These are phyloP conservation scores for Fusarium haematococcum DNA, from an alignment of 2,329 filamentous ascomycete species.

Conservation along the genomic window DNA sequence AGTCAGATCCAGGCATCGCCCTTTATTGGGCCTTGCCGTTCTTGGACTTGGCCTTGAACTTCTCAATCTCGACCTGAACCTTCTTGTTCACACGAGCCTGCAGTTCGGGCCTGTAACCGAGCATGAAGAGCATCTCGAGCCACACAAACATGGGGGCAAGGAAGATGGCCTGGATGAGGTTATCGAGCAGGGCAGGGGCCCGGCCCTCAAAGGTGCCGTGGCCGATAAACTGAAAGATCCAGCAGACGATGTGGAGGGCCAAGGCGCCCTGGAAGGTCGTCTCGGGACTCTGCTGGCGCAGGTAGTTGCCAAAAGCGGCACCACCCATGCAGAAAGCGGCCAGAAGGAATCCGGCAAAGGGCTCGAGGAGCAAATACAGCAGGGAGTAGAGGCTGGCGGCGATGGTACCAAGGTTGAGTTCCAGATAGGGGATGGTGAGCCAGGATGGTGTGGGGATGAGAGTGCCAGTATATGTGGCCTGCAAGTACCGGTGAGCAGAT, in stretches of 20 bases:
- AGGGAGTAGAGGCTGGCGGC: slow-evolving; percentile 75
- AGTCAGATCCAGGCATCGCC: slow-evolving; percentile 16
- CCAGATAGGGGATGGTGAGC: slow-evolving; percentile 75
- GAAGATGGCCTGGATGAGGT: slow-evolving; percentile 90
- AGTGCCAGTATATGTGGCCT: slow-evolving; percentile 73
- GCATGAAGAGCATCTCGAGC: slow-evolving; percentile 90
- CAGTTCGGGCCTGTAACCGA: slow-evolving; percentile 91
- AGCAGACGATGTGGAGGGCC: slow-evolving; percentile 77
- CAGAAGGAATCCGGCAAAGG: slow-evolving; percentile 85
- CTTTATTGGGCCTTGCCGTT: slow-evolving; percentile 64
- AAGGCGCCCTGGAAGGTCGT: slow-evolving; percentile 69
- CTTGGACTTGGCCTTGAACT: slow-evolving; percentile 72
- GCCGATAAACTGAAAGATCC: slow-evolving; percentile 91
- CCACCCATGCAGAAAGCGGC: slow-evolving; percentile 80
- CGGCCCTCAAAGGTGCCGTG: slow-evolving; percentile 91
- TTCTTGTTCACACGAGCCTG: slow-evolving; percentile 82
- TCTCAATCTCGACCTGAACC: slow-evolving; percentile 81
- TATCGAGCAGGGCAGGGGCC: slow-evolving; percentile 90
- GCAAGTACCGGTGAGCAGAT: slow-evolving; percentile 17
- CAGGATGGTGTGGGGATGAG: slow-evolving; percentile 74
- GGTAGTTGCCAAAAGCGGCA: slow-evolving; percentile 80
- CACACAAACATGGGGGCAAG: slow-evolving; percentile 97
- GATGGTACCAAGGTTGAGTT: slow-evolving; percentile 75
- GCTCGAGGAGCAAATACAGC: slow-evolving; percentile 92
- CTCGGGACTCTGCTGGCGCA: slow-evolving; percentile 69